Conservation (phyloP, 2,329 filamentous ascomycete species). For the Nigrospora osmanthi region DNA sequence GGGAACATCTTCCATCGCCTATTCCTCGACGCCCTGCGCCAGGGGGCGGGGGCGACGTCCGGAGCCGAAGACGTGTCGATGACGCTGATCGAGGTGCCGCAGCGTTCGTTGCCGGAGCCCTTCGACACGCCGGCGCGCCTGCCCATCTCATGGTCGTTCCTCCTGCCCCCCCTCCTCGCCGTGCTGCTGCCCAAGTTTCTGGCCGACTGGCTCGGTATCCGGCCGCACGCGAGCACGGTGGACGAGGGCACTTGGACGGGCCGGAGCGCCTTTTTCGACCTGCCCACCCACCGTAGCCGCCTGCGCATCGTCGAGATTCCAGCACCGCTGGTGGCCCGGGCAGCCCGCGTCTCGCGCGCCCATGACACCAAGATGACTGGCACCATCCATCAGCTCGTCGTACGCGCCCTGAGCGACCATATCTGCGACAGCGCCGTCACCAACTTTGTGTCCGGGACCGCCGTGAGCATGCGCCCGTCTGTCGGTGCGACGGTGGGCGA, state of each 20-base stretch:
- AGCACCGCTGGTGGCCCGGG: constrained; percentile 13
- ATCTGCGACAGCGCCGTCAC: constrained; percentile 13
- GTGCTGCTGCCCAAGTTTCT: constrained; percentile 27
- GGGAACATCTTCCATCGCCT: constrained; percentile 32
- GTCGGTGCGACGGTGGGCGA: constrained; percentile 18
- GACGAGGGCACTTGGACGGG: constrained; percentile 25
- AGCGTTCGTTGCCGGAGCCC: constrained; percentile 19
- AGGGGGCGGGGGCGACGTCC: not conserved
- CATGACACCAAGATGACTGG: constrained; percentile 31
- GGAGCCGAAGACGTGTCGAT: not conserved
- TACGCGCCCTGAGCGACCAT: constrained; percentile 24
- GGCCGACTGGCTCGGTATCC: constrained; percentile 20
- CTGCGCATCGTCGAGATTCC: constrained; percentile 23
- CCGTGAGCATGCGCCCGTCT: constrained; percentile 31
- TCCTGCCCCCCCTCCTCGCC: constrained; percentile 29
- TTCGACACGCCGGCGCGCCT: constrained; percentile 29
- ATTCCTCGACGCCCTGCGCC: constrained; percentile 20
- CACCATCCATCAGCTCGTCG: constrained; percentile 28
- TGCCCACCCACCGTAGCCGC: constrained; percentile 16
- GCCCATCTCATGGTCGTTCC: constrained; percentile 33
- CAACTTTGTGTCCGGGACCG: constrained; percentile 27
- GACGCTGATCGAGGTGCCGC: constrained; percentile 7
- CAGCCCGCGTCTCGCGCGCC: constrained; percentile 19
- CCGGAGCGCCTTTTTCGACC: constrained; percentile 15
- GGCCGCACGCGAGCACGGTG: constrained; percentile 14